A percentile compares a stretch with the other conserved stretches of the same genome.
These are phyloP conservation scores for Ceratobasidium sp. DNA, from an alignment of 1,284 basidiomycete species.

Conservation along the genomic window DNA sequence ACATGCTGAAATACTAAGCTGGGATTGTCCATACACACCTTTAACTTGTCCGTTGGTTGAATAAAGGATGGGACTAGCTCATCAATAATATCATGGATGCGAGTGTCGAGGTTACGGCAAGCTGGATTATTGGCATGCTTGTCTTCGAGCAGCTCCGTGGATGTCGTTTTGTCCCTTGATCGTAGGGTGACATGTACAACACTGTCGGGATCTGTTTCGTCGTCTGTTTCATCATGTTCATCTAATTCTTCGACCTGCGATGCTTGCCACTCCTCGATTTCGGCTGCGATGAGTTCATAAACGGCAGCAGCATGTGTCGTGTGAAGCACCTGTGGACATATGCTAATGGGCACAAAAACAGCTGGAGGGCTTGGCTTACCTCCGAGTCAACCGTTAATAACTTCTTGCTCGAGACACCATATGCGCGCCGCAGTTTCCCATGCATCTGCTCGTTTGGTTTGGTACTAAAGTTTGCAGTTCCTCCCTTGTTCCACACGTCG, in stretches of 20 bases:
- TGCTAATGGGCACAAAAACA: background rate
- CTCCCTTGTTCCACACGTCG: background rate
- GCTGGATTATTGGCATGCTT: background rate
- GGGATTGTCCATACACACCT: background rate
- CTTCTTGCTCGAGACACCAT: background rate
- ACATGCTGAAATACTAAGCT: too few species aligned
- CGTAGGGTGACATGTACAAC: background rate
- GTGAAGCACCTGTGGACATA: background rate
- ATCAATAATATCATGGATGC: background rate
- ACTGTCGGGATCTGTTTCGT: too few species aligned
- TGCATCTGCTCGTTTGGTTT: background rate
- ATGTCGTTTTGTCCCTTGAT: background rate
- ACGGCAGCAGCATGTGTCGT: background rate
- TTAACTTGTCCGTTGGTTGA: background rate
- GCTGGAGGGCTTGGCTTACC: background rate
- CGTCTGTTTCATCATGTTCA: background rate
- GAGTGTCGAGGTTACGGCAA: background rate
- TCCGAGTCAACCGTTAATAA: background rate
- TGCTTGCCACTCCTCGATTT: background rate
- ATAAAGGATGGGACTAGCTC: background rate
- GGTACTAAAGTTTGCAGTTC: background rate
- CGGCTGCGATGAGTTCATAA: background rate
- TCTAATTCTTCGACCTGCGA: background rate
- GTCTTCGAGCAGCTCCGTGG: background rate
- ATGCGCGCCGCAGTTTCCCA: background rate